Base-by-base conservation (phyloP, 257 asterid species). In the Nicotiana undulata region DNA sequence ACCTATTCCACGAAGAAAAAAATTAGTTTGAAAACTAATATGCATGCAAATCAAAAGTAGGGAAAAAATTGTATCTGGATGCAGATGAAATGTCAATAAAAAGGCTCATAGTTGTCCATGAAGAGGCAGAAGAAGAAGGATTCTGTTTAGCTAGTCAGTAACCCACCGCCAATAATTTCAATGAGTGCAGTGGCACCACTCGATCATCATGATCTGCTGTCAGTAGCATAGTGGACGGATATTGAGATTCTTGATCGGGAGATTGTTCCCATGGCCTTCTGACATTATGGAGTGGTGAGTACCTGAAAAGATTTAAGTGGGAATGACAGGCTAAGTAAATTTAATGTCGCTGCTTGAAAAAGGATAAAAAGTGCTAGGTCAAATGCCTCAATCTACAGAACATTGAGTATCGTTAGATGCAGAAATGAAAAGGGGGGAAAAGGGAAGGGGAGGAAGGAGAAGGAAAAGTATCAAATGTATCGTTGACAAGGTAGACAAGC, bases 201-300 rank as follows among this genome's bases (percentile, higher is more conserved):
- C 99, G 94, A 86, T 96, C 99, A 74, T 96, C 99, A 56, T 96
- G 99, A 87, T 96, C 98, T 6, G 99, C 99, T 11, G 98, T 96
- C 90, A 96, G 84, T 81, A 96, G 75, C 98, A 96, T 96, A 81
- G 97, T 92, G 66, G 98, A 83, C 53, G 98, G 99, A 79, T 94
- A 96, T 83, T 92, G 98, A 76, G 83, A 81, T 37, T n/a, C 81
- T 82, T 85, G 83, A 84, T 84, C 83, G 3, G 70, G 79, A 81
- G 88, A 85, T 66, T 83, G 87, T 76, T 96, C 98, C 98, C 98
- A 96, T 56, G 99, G 98, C 80, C 98, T 90, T 86, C 83, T 87
- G 28, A 94, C 98, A 86, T 94, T 96, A 86, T 96, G 99, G 82
- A 96, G 79, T 16, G 98, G 98, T 3, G 98, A 94, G 88, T 94